Base-by-base conservation (phyloP, 108 stramenopile genomes). In the Chaetoceros muelleri region DNA sequence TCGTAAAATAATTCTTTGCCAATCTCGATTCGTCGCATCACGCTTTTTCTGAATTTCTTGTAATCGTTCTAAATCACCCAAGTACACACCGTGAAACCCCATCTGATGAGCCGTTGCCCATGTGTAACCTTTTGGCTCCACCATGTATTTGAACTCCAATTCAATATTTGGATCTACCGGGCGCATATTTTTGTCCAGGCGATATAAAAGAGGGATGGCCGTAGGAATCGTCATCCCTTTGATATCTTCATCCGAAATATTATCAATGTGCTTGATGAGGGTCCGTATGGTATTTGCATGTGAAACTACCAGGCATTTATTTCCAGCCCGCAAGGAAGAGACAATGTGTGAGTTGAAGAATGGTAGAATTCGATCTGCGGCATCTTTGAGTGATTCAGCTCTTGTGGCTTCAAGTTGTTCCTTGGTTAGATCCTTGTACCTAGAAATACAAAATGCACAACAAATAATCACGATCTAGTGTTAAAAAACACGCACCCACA, bases 201-300 rank as follows among this genome's bases (percentile, higher is more conserved):
- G 65, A 55, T 90, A 90, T 29, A 87, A 65, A 27, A 92, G 29
- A 0, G 90, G 90, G 21, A 87, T 87, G 0, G 84, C 85, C 28
- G 90, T 87, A 28, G 90, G 90, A 53, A 92, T 85, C 16, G 81
- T 76, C 73, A 92, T 75, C 25, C 79, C 84, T 58, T 87, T 87
- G 47, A 92, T 87, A 58, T 87, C 85, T 61, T 92, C 71, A 69
- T 92, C 83, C 22, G 74, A 76, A 44, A 92, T 87, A 20, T 70
- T 69, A 60, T 92, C 90, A 57, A 92, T 83, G 48, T 87, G 76
- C 58, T 87, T 87, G 47, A 93, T 82, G 26, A 93, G 54, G 2
- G 84, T 81, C 8, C 90, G 78, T 34, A 93, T 81, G 25, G 86
- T 86, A 61, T 93, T 93, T 31, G 90, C 90, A 57, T 93, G 86